Base-by-base conservation (phyloP, 2,329 filamentous ascomycete genomes). In the Pezicula neosporulosa region DNA sequence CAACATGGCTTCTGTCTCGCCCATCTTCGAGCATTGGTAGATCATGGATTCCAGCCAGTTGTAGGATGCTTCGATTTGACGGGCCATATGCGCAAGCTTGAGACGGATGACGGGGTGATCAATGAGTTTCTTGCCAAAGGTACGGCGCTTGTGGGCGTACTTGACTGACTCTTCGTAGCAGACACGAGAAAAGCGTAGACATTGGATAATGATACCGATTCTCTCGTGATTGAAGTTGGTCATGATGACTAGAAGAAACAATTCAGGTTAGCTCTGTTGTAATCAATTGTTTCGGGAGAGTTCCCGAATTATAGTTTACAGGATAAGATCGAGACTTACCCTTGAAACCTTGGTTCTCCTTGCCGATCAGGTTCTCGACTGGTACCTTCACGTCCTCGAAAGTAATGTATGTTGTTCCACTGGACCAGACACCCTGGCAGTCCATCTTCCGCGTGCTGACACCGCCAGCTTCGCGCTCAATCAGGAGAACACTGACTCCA, bases 201-300 rank as follows among this genome's bases (percentile, higher is more conserved):
- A 96, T 74, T 99, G 94, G 76, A 97, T 97, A 74, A 97, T 92
- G 72, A 99, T 97, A 56, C 94, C 94, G 63, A 99, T 92, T 57
- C 94, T 90, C 77, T 99, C 94, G 79, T 97, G 94, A 82, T 97
- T 97, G 80, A 97, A 97, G 81, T 97, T 97, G 69, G 90, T 97
- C 93, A 97, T 97, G 78, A 99, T 93, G 68, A 96, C 91, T 82
- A 54, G 24, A 24, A 49, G 2, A 8, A 42, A 44, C 27, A 47
- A 36, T 33, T 15, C 4, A 45, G 42, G 18, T 56, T 42, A 58
- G 59, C 56, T 48, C 43, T 16, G 9, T 21, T 35, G 13, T 19
- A 9, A 35, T 30, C 21, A 28, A 12, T 28, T 44, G 21, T 44
- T 21, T 44, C 42, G 27, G 21, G 13, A 28, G 19, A 13, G 19